phyloP scores from a whole-genome alignment of 2,329 filamentous ascomycete genomes.

The Cordyceps tenuipes region DNA sequence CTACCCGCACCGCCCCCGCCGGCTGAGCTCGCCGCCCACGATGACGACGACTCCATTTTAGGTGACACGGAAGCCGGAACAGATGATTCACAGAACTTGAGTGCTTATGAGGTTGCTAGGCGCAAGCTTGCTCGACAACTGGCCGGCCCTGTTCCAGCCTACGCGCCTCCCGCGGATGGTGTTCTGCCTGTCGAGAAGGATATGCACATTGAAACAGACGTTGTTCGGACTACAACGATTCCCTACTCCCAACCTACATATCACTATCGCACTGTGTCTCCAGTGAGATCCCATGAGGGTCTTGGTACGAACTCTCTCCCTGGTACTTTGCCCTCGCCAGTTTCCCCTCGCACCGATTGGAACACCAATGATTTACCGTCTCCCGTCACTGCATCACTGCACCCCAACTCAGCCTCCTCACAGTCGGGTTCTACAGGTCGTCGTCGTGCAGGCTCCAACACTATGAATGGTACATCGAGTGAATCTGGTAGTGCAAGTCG shows the following conservation, averaged over 20 bases:
- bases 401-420: constrained; percentile 15
- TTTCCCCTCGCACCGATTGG: constrained; percentile 39
- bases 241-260: constrained; percentile 8
- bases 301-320: constrained; percentile 28
- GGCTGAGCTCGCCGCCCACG: constrained; percentile 40
- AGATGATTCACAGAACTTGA: constrained; percentile 31
- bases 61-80: constrained; percentile 34
- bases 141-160: constrained; percentile 41
- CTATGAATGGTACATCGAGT: constrained; percentile 13
- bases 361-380: constrained; percentile 35
- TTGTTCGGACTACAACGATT: constrained; percentile 13
- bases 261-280: constrained; percentile 12
- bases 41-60: constrained; percentile 29
- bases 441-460: constrained; percentile 10
- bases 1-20: constrained; percentile 38
- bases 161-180: constrained; percentile 32
- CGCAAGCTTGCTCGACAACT: constrained; percentile 44
- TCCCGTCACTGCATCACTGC: constrained; percentile 28
- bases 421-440: constrained; percentile 15
- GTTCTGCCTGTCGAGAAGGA: constrained; percentile 24
- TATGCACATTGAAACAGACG: constrained; percentile 15
- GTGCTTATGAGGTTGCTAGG: constrained; percentile 42
- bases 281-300: constrained; percentile 16
- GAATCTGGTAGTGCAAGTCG: constrained; percentile 21
- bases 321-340: constrained; percentile 38